These are phyloP conservation scores for Bolboschoenoplectus hybrid DNA, from an alignment of 202 grass and related monocot genomes.

Conservation along the genomic window DNA sequence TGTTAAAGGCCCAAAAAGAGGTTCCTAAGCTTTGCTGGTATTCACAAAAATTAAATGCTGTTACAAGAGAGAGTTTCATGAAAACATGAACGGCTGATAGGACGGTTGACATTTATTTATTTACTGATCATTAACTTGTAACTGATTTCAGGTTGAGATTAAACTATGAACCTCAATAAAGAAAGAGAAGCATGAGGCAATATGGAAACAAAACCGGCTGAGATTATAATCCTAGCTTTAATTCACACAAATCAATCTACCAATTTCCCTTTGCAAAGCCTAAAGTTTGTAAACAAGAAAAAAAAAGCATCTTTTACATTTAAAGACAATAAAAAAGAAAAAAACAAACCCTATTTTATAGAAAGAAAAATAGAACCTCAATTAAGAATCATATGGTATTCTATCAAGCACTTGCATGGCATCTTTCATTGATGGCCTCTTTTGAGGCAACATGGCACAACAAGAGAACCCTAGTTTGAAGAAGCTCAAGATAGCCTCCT, in stretches of 20 bases:
- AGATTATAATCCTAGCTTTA: constrained; percentile 10
- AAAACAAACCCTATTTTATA: constrained; percentile 15
- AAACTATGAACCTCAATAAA: background rate
- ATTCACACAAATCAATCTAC: constrained; percentile 10
- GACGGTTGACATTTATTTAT: background rate
- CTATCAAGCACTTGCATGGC: constrained; percentile 65
- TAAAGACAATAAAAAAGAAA: background rate
- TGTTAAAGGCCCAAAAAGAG: background rate
- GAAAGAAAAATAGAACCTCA: constrained; percentile 7
- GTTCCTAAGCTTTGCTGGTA: constrained; percentile 12
- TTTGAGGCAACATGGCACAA: constrained; percentile 59
- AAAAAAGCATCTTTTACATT: constrained; percentile 34
- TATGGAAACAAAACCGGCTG: background rate
- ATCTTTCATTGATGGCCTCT: constrained; percentile 78
- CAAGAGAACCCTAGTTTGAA: constrained; percentile 73
- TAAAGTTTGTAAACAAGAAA: constrained; percentile 34
- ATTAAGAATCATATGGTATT: constrained; percentile 46
- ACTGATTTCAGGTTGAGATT: background rate
- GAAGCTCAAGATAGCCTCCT: constrained; percentile 65
- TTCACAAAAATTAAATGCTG: background rate
- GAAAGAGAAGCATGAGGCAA: background rate
- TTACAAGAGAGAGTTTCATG: background rate
- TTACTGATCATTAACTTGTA: background rate
- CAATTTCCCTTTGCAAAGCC: background rate
- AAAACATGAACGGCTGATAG: background rate